A percentile compares a stretch with the other conserved stretches of the same genome.
phyloP scores from a whole-genome alignment of 2,329 filamentous ascomycete species.

The Cercospora sp. region DNA sequence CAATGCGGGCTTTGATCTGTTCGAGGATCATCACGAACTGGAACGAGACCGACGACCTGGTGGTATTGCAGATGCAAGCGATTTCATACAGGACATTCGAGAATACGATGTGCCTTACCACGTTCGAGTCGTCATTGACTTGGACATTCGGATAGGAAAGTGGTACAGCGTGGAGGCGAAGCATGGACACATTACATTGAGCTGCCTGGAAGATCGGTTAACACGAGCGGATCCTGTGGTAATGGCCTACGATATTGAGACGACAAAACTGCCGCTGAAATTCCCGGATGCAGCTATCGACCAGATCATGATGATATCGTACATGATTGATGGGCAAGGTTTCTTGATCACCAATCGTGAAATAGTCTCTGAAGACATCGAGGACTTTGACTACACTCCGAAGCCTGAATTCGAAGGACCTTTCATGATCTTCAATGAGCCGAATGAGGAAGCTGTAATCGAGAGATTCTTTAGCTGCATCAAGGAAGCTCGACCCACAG shows the following conservation, averaged over 20 bases:
- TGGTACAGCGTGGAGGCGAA: conserved; percentile 97
- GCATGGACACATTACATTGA: conserved; percentile 81
- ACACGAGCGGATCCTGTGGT: conserved; percentile 94
- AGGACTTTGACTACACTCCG: conserved; percentile 97
- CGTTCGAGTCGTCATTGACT: conserved; percentile 94
- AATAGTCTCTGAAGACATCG: conserved; percentile 95
- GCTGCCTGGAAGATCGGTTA: conserved; percentile 81
- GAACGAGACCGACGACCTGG: conserved; percentile 77
- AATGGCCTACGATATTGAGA: conserved; percentile 99
- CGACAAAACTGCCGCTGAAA: conserved; percentile 90
- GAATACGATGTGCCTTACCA: conserved; percentile 99
- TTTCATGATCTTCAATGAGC: conserved; percentile 98
- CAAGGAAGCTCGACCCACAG: conserved; percentile 89
- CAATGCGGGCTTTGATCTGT: conserved; percentile 86
- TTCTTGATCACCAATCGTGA: conserved; percentile 98
- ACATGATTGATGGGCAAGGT: conserved; percentile 99
- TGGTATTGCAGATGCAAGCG: conserved; percentile 79
- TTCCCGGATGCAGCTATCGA: conserved; percentile 94
- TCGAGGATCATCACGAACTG: conserved; percentile 68
- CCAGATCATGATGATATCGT: conserved; percentile 99
- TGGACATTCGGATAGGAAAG: conserved; percentile 91
- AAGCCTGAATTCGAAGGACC: conserved; percentile 93
- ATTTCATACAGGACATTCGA: conserved; percentile 97
- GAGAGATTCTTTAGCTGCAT: conserved; percentile 95
- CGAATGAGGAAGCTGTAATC: conserved; percentile 81